Evolutionary conservation across 2,329 filamentous ascomycete genomes (phyloP), one percentile per base, ranked within the genome.

Genomic region (Aspergillus intermedius): DNA sequence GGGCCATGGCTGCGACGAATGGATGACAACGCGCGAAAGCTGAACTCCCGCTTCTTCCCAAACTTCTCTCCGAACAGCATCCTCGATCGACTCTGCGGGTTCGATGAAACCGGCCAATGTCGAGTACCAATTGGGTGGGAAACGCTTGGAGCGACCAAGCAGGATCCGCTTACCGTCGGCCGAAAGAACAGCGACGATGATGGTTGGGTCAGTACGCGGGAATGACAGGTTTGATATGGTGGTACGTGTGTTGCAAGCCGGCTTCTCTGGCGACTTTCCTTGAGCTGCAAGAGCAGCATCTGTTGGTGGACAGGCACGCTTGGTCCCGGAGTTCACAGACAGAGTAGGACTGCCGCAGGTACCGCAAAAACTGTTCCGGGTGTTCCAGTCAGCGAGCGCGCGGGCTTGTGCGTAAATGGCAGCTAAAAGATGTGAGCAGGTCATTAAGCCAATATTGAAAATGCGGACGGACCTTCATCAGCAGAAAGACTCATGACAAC

Each of bases 161-260:
- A 98, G 80, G 35, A 95, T 73, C 52, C 82, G 81, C 56, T 84
- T 79, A 44, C 86, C 86, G 58, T 94, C 88, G 45, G 84, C 77
- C 46, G 87, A 94, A 28, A 97, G 81, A 9, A 96, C 85, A 0
- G 91, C 91, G 72, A 94, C 91, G 71, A 98, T 98, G 66, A 97
- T 90, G 23, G 89, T 95, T 1, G 91, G 90, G 60, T 96, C 91
- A 2, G 91, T 96, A 45, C 91, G 82, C 2, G 91, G 91, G 76
- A 96, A 97, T 62, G 80, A 86, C 46, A 96, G 77, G 70, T 98
- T 98, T 28, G 90, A 95, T 42, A 98, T 74, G 22, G 88, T 90
- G 35, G 82, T 86, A 47, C 93, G 82, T 0, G 91, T 94, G 6
- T 81, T 83, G 69, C 93, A 98, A 15, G 85, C 78, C 1, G 77